Percentiles rank a stretch among this genome's conserved stretches.
These are phyloP conservation scores for Fremontodendron californicum DNA, from an alignment of 345 rosid species.

Conservation along the genomic window DNA sequence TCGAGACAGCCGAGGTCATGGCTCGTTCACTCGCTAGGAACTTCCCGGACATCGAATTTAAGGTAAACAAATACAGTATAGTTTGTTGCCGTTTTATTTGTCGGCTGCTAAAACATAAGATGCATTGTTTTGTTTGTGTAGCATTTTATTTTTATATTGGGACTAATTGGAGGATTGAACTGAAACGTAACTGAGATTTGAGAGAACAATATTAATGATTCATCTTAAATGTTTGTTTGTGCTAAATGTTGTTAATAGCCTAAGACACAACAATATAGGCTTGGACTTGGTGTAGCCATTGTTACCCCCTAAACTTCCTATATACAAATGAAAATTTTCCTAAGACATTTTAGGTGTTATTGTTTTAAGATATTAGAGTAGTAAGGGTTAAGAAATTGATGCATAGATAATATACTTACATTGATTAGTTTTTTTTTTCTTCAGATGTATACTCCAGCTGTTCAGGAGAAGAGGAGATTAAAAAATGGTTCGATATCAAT, in stretches of 20 bases:
- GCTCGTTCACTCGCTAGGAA: slow-evolving; percentile 54
- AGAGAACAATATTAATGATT: background rate
- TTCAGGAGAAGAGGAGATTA: slow-evolving; percentile 58
- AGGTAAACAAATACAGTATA: slow-evolving; percentile 37
- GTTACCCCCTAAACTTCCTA: background rate
- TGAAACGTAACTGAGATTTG: background rate
- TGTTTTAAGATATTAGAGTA: background rate
- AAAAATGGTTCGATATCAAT: slow-evolving; percentile 63
- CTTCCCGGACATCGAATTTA: slow-evolving; percentile 57
- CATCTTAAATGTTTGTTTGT: background rate
- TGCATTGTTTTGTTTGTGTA: background rate
- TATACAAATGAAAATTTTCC: background rate
- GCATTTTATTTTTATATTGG: background rate
- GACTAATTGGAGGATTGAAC: background rate
- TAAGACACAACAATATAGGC: background rate
- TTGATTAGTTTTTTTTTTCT: slow-evolving; percentile 7
- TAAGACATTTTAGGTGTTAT: background rate
- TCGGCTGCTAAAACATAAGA: background rate
- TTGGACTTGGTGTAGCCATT: background rate
- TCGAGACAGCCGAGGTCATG: slow-evolving; percentile 54
- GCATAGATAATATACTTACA: background rate
- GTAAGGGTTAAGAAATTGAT: background rate
- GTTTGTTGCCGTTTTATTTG: background rate
- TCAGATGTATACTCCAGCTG: slow-evolving; percentile 78
- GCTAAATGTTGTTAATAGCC: background rate